These are phyloP conservation scores for Tremellales sp. DNA, from an alignment of 1,284 basidiomycete genomes.

Conservation along the genomic window DNA sequence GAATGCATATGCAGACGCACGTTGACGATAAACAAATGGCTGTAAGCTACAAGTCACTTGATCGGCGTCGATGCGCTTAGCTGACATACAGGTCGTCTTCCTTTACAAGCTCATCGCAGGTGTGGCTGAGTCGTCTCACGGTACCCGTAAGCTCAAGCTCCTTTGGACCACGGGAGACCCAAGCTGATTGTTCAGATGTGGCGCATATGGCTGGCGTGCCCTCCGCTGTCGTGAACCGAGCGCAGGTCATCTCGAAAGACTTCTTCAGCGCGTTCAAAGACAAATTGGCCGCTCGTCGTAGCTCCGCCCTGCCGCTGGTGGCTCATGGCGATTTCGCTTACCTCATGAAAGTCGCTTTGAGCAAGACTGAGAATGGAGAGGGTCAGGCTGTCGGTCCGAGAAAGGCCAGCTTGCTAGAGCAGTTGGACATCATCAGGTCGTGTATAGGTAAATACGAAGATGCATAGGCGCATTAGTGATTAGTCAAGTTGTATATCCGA, in stretches of 20 bases:
- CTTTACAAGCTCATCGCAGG: slow-evolving; percentile 88
- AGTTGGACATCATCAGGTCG: slow-evolving; percentile 30
- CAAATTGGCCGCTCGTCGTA: slow-evolving; percentile 63
- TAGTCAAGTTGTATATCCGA: neutral
- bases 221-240: slow-evolving; percentile 63
- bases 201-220: slow-evolving; percentile 82
- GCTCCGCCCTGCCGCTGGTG: slow-evolving; percentile 63
- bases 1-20: slow-evolving; percentile 90
- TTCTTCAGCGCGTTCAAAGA: slow-evolving; percentile 82
- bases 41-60: slow-evolving; percentile 49
- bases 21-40: slow-evolving; percentile 85
- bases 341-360: slow-evolving; percentile 48
- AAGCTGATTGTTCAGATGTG: slow-evolving; percentile 54
- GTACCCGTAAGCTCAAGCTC: slow-evolving; percentile 55
- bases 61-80: neutral
- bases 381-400: slow-evolving; percentile 7
- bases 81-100: slow-evolving; percentile 66
- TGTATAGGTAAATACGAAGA: slow-evolving; percentile 19
- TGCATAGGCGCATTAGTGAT: neutral
- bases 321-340: slow-evolving; percentile 84
- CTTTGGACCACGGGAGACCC: neutral
- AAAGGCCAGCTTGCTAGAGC: slow-evolving; percentile 11
- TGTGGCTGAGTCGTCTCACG: slow-evolving; percentile 85
- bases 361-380: slow-evolving; percentile 6
- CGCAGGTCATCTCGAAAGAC: slow-evolving; percentile 77